Base-by-base conservation (phyloP, 1,139 yeast species). In the Candida tropicalis region DNA sequence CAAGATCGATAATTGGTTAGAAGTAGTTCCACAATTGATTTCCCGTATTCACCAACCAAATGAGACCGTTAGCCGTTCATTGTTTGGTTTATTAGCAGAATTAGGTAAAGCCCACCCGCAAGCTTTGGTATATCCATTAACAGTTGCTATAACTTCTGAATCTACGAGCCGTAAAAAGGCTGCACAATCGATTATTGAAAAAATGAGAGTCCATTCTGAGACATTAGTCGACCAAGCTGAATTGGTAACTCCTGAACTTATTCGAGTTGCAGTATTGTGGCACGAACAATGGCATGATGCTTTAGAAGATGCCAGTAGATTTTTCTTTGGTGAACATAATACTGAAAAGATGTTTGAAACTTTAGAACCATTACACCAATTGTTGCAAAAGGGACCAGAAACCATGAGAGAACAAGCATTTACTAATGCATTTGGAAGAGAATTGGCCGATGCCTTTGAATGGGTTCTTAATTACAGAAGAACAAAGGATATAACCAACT, bases 221-320 rank as follows among this genome's bases (percentile, higher is more conserved):
- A 68, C 70, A 1, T 70, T 95, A 50, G 97, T 95, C 18, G 91
- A 87, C 50, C 98, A 95, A 60, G 91, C 98, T 0, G 97, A 90
- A 54, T 65, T 91, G 47, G 97, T 93, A n/a, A 87, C 96, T 68
- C 84, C 83, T 52, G 99, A 95, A 58, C 77, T 95, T 48, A 91
- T 95, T 51, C 73, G 99, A 52, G 96, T 90, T 12, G 97, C 98
- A 0, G 97, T 93, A 1, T 69, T 93, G 50, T 91, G 99, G 98
- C 96, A 90, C 56, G 99, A 95, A 59, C 87, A 87, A 61, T 95
- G 99, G 99, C 91, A 91, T 56, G 99, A 91, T 66, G 98, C 96
- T 1, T 71, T 95, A 32, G 99, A 95, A 60, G 97, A 93, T 68
- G 99, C 99, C 0, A 90, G 97, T 3, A 75, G 97, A 47, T 77